Conservation (phyloP, 1,139 yeast species). For the Geotrichum restrictum region DNA sequence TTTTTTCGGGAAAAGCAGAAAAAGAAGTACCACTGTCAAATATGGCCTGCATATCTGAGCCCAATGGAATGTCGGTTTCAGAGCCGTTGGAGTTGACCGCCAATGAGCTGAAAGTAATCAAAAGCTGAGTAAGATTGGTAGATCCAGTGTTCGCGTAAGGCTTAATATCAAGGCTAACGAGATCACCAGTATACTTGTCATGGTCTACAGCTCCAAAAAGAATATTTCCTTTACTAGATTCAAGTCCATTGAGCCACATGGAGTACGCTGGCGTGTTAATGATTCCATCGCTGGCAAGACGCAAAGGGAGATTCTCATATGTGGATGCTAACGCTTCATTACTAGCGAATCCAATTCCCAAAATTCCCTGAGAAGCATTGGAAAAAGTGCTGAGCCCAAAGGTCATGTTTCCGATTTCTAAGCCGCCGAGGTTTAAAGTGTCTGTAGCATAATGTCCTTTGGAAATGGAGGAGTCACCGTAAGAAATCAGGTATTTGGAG, state of each 20-base stretch:
- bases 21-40: slow-evolving; percentile 17
- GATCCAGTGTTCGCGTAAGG: not conserved
- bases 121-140: slow-evolving; percentile 1
- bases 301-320: slow-evolving; percentile 41
- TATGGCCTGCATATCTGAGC: slow-evolving; percentile 6
- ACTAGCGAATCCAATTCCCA: slow-evolving; percentile 39
- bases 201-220: slow-evolving; percentile 56
- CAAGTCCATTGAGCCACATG: slow-evolving; percentile 44
- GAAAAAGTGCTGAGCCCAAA: slow-evolving; percentile 34
- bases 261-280: slow-evolving; percentile 47
- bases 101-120: slow-evolving; percentile 3
- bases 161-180: slow-evolving; percentile 27
- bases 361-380: slow-evolving; percentile 35
- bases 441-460: slow-evolving; percentile 33
- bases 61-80: slow-evolving; percentile 1
- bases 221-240: slow-evolving; percentile 42
- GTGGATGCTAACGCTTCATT: slow-evolving; percentile 34
- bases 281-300: slow-evolving; percentile 44
- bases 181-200: slow-evolving; percentile 46
- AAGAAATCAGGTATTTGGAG: slow-evolving; percentile 37
- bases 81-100: not conserved
- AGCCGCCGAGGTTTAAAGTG: slow-evolving; percentile 23
- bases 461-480: slow-evolving; percentile 34
- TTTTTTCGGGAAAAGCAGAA: slow-evolving; percentile 14
- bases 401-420: slow-evolving; percentile 22